Percentiles rank a stretch among this genome's conserved stretches.
Conservation (phyloP, 1,284 basidiomycete genomes). For the Sanguinoderma infundibulare region DNA sequence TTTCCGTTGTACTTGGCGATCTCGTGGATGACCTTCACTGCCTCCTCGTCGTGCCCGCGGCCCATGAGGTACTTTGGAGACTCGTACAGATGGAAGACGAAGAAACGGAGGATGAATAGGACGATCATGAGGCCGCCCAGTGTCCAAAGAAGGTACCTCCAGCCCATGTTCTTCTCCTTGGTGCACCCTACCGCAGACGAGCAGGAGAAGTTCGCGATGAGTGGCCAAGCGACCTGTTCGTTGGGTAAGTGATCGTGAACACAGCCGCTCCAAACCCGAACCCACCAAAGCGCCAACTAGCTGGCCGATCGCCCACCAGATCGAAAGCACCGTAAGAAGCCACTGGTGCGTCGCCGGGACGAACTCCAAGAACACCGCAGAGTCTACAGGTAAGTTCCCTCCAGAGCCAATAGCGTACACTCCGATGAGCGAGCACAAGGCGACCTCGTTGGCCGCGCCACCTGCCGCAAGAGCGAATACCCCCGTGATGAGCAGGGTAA, state of each 20-base stretch:
- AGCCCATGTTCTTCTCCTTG: constrained; percentile 61
- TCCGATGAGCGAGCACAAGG: constrained; percentile 56
- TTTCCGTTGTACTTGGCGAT: constrained; percentile 74
- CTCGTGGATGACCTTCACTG: constrained; percentile 67
- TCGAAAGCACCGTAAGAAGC: constrained; percentile 60
- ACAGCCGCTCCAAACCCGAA: constrained; percentile 60
- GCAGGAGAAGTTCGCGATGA: constrained; percentile 65
- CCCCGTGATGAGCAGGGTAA: constrained; percentile 71
- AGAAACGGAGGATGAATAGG: constrained; percentile 69
- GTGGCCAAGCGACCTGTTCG: constrained; percentile 53
- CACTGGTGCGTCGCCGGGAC: constrained; percentile 64
- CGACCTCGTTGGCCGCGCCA: constrained; percentile 54
- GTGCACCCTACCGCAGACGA: constrained; percentile 40
- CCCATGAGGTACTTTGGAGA: constrained; percentile 77
- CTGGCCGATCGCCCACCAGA: constrained; percentile 71
- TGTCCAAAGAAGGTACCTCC: constrained; percentile 68
- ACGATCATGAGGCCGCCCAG: constrained; percentile 65
- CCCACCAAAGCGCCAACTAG: constrained; percentile 58
- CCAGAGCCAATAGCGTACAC: constrained; percentile 68
- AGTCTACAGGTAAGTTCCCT: constrained; percentile 79
- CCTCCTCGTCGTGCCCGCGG: constrained; percentile 69
- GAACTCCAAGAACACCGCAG: constrained; percentile 74
- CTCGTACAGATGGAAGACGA: constrained; percentile 73
- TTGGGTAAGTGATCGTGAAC: constrained; percentile 48
- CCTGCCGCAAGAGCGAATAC: constrained; percentile 67